Percentiles rank a stretch among this genome's conserved stretches.
Evolutionary conservation across 2,329 filamentous ascomycete genomes (phyloP).

Genomic region (Penicillium sp.): DNA sequence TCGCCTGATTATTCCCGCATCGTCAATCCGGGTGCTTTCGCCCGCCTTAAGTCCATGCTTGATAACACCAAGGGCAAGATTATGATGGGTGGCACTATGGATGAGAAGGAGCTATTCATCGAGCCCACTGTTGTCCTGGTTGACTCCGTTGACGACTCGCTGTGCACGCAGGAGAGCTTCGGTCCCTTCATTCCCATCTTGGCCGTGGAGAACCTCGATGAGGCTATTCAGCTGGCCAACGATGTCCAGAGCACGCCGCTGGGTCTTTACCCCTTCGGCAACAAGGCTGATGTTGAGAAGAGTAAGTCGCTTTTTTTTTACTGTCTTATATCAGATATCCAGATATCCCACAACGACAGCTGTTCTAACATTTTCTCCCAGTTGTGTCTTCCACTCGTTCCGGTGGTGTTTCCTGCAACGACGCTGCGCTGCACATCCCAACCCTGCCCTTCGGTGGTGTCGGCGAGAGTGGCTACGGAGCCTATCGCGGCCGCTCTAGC

Average conservation of each 20-base stretch:
- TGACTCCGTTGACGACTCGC: constrained; percentile 68
- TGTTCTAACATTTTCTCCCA: constrained; percentile 25
- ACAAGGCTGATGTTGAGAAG: constrained; percentile 71
- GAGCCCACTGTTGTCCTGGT: constrained; percentile 92
- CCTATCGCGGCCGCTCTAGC: constrained; percentile 72
- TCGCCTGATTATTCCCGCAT: constrained; percentile 78
- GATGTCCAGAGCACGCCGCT: constrained; percentile 79
- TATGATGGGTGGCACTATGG: constrained; percentile 78
- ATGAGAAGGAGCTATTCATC: constrained; percentile 78
- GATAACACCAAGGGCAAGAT: constrained; percentile 80
- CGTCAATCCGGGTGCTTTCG: constrained; percentile 75
- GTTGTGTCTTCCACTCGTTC: constrained; percentile 64
- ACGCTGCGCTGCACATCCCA: constrained; percentile 68
- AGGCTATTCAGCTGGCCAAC: constrained; percentile 81
- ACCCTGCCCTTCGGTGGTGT: constrained; percentile 81
- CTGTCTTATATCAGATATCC: not conserved
- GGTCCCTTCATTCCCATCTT: constrained; percentile 87
- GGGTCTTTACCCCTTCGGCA: constrained; percentile 81
- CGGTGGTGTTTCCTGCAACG: constrained; percentile 61
- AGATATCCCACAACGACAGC: not conserved
- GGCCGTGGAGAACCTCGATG: constrained; percentile 73
- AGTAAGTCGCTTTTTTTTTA: constrained; percentile 49
- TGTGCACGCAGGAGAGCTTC: constrained; percentile 83
- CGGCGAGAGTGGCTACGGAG: constrained; percentile 72
- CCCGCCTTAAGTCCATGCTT: constrained; percentile 86